Conservation (phyloP, 2,329 filamentous ascomycete species). For the Pestalotiopsis sp. region DNA sequence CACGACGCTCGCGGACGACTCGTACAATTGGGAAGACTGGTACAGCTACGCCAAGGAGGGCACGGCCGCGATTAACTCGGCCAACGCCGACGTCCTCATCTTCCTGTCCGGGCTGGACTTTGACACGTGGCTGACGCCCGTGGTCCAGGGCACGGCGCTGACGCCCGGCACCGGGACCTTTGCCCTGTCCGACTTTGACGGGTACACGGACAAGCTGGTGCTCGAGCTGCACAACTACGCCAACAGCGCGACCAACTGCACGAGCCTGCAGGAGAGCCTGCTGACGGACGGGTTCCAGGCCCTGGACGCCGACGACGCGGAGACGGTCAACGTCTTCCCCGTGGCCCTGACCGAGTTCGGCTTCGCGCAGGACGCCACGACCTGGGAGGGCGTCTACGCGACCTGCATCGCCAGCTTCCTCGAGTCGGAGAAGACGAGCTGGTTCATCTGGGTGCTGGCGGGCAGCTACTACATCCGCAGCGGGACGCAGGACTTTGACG, state of each 20-base stretch:
- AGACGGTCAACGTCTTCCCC: conserved; percentile 46
- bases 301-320: conserved; percentile 39
- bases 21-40: conserved; percentile 61
- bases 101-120: conserved; percentile 62
- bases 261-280: conserved; percentile 46
- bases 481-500: conserved; percentile 57
- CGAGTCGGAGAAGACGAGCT: conserved; percentile 50
- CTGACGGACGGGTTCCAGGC: conserved; percentile 57
- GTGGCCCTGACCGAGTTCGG: conserved; percentile 58
- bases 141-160: conserved; percentile 50
- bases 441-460: conserved; percentile 61
- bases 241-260: conserved; percentile 50
- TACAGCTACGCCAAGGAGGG: conserved; percentile 53
- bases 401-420: conserved; percentile 54
- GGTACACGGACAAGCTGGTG: conserved; percentile 57
- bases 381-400: conserved; percentile 52
- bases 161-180: conserved; percentile 49
- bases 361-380: conserved; percentile 50
- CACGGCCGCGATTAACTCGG: conserved; percentile 50
- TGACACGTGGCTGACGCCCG: conserved; percentile 56
- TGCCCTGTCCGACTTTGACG: conserved; percentile 46
- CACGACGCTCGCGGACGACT: conserved; percentile 31
- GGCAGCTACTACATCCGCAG: conserved; percentile 61
- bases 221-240: conserved; percentile 66
- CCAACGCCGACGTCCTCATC: conserved; percentile 55